phyloP scores from a whole-genome alignment of 164 flowering plant species.

The Vitis rotundifolia region DNA sequence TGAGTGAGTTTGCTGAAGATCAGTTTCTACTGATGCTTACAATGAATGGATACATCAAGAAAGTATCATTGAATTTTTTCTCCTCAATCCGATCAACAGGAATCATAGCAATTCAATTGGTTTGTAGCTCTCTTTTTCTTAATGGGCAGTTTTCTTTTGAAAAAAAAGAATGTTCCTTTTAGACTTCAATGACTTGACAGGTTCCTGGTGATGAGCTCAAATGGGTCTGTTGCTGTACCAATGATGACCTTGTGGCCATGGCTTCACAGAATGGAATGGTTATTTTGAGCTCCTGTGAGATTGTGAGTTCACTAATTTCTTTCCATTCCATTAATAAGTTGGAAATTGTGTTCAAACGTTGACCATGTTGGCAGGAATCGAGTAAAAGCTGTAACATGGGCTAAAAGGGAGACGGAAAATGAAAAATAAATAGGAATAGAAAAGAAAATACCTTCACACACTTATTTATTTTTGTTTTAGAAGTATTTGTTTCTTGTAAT shows the following conservation, averaged over 20 bases:
- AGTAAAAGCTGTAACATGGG: no score
- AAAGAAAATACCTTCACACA: no score
- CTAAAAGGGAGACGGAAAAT: no score
- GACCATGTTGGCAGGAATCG: neutral
- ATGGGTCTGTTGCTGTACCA: slow-evolving; percentile 88
- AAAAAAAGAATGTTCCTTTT: neutral
- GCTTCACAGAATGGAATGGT: slow-evolving; percentile 95
- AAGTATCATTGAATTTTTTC: slow-evolving; percentile 75
- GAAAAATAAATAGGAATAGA: no score
- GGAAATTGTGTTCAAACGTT: neutral
- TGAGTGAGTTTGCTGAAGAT: slow-evolving; percentile 79
- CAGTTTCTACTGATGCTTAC: slow-evolving; percentile 94
- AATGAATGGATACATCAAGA: slow-evolving; percentile 90
- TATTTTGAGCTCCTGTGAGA: slow-evolving; percentile 65
- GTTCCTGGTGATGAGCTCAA: slow-evolving; percentile 96
- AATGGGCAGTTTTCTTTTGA: no score
- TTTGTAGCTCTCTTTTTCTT: slow-evolving; percentile 31
- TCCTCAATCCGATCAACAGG: slow-evolving; percentile 89
- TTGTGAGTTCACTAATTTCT: slow-evolving; percentile 43
- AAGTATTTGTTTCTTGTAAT: no score
- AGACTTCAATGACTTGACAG: slow-evolving; percentile 39
- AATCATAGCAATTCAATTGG: slow-evolving; percentile 95
- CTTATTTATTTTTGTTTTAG: no score
- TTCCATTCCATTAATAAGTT: neutral
- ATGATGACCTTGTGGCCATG: slow-evolving; percentile 89